These are phyloP conservation scores for Colletotrichum lini DNA, from an alignment of 2,329 filamentous ascomycete genomes.

Conservation along the genomic window DNA sequence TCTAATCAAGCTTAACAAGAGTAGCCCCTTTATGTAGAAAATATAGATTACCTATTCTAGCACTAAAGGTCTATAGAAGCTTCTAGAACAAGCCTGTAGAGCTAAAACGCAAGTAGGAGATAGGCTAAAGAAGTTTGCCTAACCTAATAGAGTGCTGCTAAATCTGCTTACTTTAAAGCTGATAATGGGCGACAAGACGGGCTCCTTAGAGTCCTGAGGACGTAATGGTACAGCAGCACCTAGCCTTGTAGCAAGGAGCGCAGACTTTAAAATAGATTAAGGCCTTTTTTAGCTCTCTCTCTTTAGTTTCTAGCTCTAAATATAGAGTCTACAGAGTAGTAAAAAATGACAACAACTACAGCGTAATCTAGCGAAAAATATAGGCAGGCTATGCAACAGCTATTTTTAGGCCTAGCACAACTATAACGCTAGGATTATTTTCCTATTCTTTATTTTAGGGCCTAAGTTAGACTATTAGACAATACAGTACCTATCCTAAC, in stretches of 20 bases:
- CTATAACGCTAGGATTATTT: not conserved
- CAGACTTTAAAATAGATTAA: not conserved
- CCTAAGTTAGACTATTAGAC: not conserved
- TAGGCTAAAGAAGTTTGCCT: no score
- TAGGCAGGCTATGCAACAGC: not conserved
- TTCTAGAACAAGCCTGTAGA: no score
- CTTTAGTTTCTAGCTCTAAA: not conserved
- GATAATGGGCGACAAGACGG: not conserved
- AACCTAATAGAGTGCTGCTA: not conserved
- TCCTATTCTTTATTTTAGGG: not conserved
- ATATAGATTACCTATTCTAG: no score
- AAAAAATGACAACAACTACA: not conserved
- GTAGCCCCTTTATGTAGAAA: no score
- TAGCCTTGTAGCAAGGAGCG: not conserved
- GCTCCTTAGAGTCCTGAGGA: not conserved
- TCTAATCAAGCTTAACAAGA: no score
- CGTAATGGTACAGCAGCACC: not conserved
- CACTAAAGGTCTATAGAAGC: no score
- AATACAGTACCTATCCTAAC: not conserved
- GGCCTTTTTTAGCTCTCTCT: not conserved
- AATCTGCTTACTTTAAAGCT: conserved; percentile 1
- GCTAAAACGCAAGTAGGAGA: no score
- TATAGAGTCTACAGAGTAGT: not conserved
- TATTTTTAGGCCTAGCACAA: not conserved
- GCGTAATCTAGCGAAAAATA: not conserved